Evolutionary conservation across 257 asterid genomes (phyloP), one percentile per base, ranked within the genome.

Genomic region (Przewalskia tangutica): DNA sequence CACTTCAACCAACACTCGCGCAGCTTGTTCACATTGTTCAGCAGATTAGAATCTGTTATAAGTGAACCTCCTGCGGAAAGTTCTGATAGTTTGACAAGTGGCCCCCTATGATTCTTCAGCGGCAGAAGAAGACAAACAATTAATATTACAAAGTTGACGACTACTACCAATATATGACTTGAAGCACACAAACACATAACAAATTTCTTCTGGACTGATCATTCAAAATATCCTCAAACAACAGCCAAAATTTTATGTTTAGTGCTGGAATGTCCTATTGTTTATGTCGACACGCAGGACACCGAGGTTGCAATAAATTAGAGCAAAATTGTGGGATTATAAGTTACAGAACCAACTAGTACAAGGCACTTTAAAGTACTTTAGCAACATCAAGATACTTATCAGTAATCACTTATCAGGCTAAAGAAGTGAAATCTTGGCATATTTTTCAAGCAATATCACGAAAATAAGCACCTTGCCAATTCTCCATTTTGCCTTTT

Each of bases 21-120:
- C 85, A 92, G 87, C 86, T 87, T 90, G 86, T 89, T 91, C 85
- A 90, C 89, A 83, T 86, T 84, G 84, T 87, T 83, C 85, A 92
- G 84, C 54, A 86, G 66, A 55, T 50, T 17, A 77, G 81, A 85
- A 82, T 85, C 88, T 77, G 85, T 87, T 60, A 79, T 51, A 75
- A 62, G 81, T 48, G 88, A 86, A 79, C 60, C 89, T 73, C 86
- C 86, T 38, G 71, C 84, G 18, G 88, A 89, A 84, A 89, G 87
- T 85, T 85, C 84, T 34, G 87, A 82, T 38, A 90, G 88, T 62
- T 88, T 79, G 63, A 84, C 82, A 70, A 42, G 18, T 62, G 88
- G 65, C 82, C 82, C 90, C 67, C 82, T 84, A 68, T 77, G 48
- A 50, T 56, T 85, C 94, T 89, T 90, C 85, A 85, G 81, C 64